phyloP scores from a whole-genome alignment of 148 eudicot species.

The Chenopodium quinoa region DNA sequence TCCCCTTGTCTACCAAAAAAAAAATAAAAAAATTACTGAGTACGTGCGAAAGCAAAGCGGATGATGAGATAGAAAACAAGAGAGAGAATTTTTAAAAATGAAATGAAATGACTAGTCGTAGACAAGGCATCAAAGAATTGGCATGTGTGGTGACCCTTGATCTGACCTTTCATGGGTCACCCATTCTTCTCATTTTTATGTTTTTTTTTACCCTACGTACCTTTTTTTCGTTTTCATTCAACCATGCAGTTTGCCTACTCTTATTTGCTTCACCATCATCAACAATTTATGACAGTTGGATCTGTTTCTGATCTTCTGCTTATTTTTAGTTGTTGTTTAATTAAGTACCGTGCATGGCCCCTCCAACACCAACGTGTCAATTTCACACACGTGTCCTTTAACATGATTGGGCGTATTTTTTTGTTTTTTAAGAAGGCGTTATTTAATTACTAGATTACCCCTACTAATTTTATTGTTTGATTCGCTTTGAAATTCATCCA shows the following conservation, averaged over 20 bases:
- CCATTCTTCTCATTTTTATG: neutral
- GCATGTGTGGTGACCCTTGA: constrained; percentile 20
- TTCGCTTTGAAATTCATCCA: no score
- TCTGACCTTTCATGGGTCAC: constrained; percentile 30
- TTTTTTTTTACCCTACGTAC: neutral
- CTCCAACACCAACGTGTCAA: neutral
- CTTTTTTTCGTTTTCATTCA: neutral
- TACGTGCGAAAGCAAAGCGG: neutral
- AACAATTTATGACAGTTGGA: constrained; percentile 14
- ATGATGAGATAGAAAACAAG: neutral
- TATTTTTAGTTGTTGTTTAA: neutral
- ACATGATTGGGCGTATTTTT: neutral
- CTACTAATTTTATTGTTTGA: no score
- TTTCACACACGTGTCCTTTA: neutral
- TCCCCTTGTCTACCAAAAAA: no score
- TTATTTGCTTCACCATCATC: neutral
- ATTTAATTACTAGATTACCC: no score
- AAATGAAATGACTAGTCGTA: constrained; percentile 13
- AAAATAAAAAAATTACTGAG: no score
- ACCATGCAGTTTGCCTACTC: constrained; percentile 2
- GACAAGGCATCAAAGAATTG: neutral
- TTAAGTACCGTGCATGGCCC: neutral
- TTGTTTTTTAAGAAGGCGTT: no score
- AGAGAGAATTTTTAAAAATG: neutral
- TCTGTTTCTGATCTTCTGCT: neutral